Conservation (phyloP, 2,329 filamentous ascomycete genomes). For the Rutstroemia sydowiana region DNA sequence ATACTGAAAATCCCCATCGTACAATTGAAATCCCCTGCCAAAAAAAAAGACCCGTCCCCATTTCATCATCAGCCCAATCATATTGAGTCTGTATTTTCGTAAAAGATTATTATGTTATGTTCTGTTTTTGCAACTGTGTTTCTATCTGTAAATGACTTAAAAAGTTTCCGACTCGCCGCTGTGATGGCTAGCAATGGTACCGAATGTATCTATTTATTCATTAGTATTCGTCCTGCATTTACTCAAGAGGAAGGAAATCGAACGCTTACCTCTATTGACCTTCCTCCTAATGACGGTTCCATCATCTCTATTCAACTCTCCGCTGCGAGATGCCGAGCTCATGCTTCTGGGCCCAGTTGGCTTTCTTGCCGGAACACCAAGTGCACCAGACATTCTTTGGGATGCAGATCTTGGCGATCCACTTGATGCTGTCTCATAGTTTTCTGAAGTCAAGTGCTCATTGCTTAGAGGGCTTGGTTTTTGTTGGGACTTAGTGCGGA, state of each 20-base stretch:
- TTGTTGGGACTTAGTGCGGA: conserved; percentile 43
- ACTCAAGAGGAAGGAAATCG: conserved; percentile 12
- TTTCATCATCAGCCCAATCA: background rate
- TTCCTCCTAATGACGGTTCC: conserved; percentile 25
- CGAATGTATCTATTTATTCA: conserved; percentile 43
- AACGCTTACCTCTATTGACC: conserved; percentile 46
- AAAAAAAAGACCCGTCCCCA: background rate
- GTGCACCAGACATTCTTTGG: conserved; percentile 19
- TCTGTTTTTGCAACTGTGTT: background rate
- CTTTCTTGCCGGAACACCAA: conserved; percentile 28
- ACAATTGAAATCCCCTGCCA: no score
- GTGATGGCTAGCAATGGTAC: conserved; percentile 40
- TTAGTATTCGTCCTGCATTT: conserved; percentile 12
- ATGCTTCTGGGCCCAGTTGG: conserved; percentile 31
- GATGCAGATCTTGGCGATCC: conserved; percentile 22
- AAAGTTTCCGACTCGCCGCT: conserved; percentile 45
- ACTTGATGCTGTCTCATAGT: conserved; percentile 16
- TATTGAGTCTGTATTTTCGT: background rate
- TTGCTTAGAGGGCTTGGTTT: conserved; percentile 51
- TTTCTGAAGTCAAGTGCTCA: conserved; percentile 34
- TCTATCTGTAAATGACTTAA: conserved; percentile 28
- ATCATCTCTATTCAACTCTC: conserved; percentile 25
- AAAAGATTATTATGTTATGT: background rate
- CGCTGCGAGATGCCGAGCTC: conserved; percentile 23
- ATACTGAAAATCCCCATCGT: no score